A percentile compares a stretch with the other conserved stretches of the same genome.
phyloP scores from a whole-genome alignment of 257 asterid species.

The Lantana camara region DNA sequence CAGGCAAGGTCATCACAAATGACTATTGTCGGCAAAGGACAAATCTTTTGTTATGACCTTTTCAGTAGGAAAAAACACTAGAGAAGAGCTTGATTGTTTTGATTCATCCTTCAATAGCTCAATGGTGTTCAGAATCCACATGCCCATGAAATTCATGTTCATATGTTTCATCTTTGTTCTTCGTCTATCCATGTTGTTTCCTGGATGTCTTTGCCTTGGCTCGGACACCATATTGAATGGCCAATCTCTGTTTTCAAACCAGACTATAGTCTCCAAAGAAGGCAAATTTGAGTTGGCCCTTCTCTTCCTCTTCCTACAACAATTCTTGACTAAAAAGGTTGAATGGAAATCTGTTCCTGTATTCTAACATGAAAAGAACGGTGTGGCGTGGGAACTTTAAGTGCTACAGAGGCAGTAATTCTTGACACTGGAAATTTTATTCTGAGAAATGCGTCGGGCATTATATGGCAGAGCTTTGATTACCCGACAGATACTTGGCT shows the following conservation, averaged over 20 bases:
- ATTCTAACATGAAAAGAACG: neutral
- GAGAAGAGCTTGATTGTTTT: no score
- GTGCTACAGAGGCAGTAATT: conserved; percentile 28
- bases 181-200: neutral
- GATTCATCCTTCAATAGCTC: no score
- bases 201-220: conserved; percentile 13
- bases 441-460: conserved; percentile 21
- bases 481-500: conserved; percentile 50
- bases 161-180: conserved; percentile 2
- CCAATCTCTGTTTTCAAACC: conserved; percentile 30
- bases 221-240: conserved; percentile 29
- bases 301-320: neutral
- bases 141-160: no score
- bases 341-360: conserved; percentile 37
- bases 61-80: no score
- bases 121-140: no score
- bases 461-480: conserved; percentile 59
- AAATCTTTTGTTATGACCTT: no score
- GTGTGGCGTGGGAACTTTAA: neutral
- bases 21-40: no score
- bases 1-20: no score
- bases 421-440: conserved; percentile 48
- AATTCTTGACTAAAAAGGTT: conserved; percentile 1
- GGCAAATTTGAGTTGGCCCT: conserved; percentile 42
- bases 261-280: conserved; percentile 32